Base-by-base conservation (phyloP, 768 basidiomycete genomes). In the Boletus sp. region DNA sequence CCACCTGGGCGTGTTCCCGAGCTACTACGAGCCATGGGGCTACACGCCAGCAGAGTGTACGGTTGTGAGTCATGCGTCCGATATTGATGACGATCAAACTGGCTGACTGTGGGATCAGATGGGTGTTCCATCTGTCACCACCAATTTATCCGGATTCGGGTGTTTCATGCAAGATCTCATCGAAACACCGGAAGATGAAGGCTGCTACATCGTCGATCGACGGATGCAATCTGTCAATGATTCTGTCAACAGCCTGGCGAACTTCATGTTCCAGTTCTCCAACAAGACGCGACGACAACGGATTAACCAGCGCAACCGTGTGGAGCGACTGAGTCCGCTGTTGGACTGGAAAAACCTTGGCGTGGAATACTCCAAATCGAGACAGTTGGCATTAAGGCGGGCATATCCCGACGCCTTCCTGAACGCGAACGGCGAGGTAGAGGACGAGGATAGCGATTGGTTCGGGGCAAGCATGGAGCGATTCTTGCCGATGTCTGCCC, bases 271-370 rank as follows among this genome's bases (percentile, higher is more conserved):
- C 74, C 67, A 74, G 6, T 95, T 96, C 76, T 80, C 81, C 54
- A 78, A 76, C 62, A 94, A 93, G 79, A 88, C 94, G 5, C 82
- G 97, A n/a, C 83, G 97, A 44, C 97, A 98, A 73, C 84, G 97
- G 48, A 98, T 98, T 74, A 98, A 99, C 75, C 97, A 98, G 76
- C 89, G 97, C 33, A 99, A 98, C 77, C 86, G 97, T 42, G 96
- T 98, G 52, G 97, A 99, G 71, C 85, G 97, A 29, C 80, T 99
- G 17, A 89, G 86, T 49, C 96, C 96, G 15, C 73, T 99, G 55
- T 78, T 99, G 57, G 97, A 99, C 72, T 98, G 97, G 97, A 99
- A 99, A 78, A 93, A 93, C 68, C 78, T 99, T 32, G 97, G 97
- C 2, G 83, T 98, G 59, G 97, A 99, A 73, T 99, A 99, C 73